phyloP scores from a whole-genome alignment of 768 basidiomycete species.

The Cystobasidium onofrii region DNA sequence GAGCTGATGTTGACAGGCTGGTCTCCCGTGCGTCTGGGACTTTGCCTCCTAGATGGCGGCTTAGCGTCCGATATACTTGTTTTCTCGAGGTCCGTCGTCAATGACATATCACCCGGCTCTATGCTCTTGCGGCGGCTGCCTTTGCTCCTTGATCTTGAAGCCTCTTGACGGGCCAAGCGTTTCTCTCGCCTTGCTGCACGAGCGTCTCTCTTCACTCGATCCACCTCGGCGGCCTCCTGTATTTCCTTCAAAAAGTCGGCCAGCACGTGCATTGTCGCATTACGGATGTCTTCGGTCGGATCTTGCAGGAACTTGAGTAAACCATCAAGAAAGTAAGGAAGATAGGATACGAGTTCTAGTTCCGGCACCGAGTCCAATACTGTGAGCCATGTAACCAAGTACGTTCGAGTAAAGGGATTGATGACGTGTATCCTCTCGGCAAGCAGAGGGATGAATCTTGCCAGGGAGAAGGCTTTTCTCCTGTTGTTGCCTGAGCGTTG shows the following conservation, averaged over 20 bases:
- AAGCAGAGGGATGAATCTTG: slow-evolving; percentile 87
- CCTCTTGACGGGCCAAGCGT: slow-evolving; percentile 47
- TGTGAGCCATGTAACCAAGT: slow-evolving; percentile 93
- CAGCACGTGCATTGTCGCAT: slow-evolving; percentile 77
- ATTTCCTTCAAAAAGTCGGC: slow-evolving; percentile 87
- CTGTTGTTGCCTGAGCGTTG: slow-evolving; percentile 36
- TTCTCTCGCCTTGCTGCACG: slow-evolving; percentile 45
- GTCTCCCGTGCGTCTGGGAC: slow-evolving; percentile 51
- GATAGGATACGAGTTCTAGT: slow-evolving; percentile 82
- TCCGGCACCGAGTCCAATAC: slow-evolving; percentile 95
- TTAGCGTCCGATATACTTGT: not conserved
- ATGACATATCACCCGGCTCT: slow-evolving; percentile 4
- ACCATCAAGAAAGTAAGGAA: slow-evolving; percentile 90
- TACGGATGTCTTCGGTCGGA: slow-evolving; percentile 82
- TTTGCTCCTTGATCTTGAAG: slow-evolving; percentile 49
- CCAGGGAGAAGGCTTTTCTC: slow-evolving; percentile 63
- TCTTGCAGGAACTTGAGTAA: slow-evolving; percentile 94
- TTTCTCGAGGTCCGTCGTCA: not conserved
- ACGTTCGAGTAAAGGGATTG: slow-evolving; percentile 89
- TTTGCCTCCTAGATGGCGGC: slow-evolving; percentile 32
- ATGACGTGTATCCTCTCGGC: slow-evolving; percentile 89
- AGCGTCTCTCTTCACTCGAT: slow-evolving; percentile 49
- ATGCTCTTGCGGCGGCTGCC: not conserved
- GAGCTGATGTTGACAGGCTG: not conserved
- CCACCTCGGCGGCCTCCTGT: slow-evolving; percentile 69